These are phyloP conservation scores for Pichia sp. DNA, from an alignment of 1,139 yeast genomes.

Conservation along the genomic window DNA sequence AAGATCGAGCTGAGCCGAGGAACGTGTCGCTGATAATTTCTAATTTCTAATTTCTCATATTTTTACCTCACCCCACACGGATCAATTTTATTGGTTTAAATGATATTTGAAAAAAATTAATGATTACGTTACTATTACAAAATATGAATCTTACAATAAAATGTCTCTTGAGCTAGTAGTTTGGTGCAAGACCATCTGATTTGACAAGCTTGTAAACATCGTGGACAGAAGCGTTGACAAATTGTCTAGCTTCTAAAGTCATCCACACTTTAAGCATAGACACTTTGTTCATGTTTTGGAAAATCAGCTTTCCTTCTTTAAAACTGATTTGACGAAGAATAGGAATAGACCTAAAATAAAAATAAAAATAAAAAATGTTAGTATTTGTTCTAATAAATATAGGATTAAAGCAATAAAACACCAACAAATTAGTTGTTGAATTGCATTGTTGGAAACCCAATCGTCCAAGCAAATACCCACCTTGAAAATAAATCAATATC, in stretches of 20 bases:
- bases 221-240: conserved; percentile 77
- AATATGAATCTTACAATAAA: neutral
- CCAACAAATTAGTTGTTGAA: neutral
- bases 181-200: conserved; percentile 57
- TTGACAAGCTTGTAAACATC: conserved; percentile 59
- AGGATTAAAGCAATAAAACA: neutral
- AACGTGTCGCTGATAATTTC: neutral
- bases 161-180: conserved; percentile 30
- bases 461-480: conserved; percentile 63
- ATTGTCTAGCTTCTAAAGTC: conserved; percentile 81
- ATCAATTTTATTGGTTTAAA: neutral
- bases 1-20: neutral
- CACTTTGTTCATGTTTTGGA: conserved; percentile 53
- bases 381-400: conserved; percentile 5
- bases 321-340: conserved; percentile 78
- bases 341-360: conserved; percentile 67
- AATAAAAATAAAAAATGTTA: neutral
- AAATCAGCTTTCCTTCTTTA: conserved; percentile 55
- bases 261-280: conserved; percentile 90
- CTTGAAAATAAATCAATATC: conserved; percentile 89
- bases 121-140: neutral
- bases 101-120: neutral
- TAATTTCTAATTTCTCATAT: neutral
- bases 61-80: no score
- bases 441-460: conserved; percentile 48